Evolutionary conservation across 495 filamentous ascomycete species (phyloP).

Genomic region (Emericellopsis terricola): DNA sequence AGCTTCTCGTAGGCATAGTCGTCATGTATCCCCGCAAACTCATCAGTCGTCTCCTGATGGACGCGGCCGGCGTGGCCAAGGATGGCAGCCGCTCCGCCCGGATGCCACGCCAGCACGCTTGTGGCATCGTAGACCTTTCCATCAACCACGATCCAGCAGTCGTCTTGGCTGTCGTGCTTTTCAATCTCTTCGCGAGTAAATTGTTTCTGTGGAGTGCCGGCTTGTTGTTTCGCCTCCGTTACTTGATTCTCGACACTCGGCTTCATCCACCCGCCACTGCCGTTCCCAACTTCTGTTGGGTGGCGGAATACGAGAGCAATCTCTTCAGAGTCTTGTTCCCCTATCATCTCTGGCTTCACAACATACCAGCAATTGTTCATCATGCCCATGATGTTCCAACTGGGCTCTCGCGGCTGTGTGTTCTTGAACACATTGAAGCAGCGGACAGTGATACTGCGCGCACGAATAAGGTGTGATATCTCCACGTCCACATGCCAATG

Average conservation of each 20-base stretch:
- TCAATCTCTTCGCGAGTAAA: conserved; percentile 57
- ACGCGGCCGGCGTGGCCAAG: too few relatives aligned
- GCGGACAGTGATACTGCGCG: conserved; percentile 76
- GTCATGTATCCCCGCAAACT: too few relatives aligned
- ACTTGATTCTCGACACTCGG: conserved; percentile 39
- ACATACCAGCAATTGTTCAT: conserved; percentile 98
- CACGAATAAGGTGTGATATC: conserved; percentile 85
- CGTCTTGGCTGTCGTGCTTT: conserved; percentile 42
- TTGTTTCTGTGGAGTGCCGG: conserved; percentile 37
- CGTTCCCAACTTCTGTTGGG: conserved; percentile 68
- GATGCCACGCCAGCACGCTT: conserved; percentile 66
- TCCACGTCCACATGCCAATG: conserved; percentile 66
- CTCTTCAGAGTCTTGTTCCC: conserved; percentile 46
- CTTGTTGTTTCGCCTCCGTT: conserved; percentile 77
- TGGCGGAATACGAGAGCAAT: conserved; percentile 75
- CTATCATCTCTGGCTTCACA: conserved; percentile 55
- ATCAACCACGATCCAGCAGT: conserved; percentile 85
- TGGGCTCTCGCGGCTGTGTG: conserved; percentile 82
- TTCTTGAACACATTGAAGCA: conserved; percentile 88
- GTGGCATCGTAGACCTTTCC: conserved; percentile 89
- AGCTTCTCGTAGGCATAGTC: too few relatives aligned
- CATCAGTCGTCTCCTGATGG: too few relatives aligned
- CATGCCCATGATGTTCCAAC: conserved; percentile 94
- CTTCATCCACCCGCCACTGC: conserved; percentile 79
- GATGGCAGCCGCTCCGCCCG: too few relatives aligned